Base-by-base conservation (phyloP, 164 flowering plant species). In the Piper betle region DNA sequence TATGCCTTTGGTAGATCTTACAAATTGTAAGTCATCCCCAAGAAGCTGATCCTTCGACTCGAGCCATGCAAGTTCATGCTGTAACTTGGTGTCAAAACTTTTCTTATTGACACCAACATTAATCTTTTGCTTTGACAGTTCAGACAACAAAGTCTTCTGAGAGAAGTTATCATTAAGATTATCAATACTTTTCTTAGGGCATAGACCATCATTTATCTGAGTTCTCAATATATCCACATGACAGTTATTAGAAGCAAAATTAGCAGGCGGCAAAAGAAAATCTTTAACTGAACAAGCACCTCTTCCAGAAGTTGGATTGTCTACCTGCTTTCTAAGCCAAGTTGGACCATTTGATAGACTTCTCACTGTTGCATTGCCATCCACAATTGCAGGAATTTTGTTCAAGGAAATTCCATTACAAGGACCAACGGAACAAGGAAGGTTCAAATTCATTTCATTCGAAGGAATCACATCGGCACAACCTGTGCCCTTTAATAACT, bases 111-210 rank as follows among this genome's bases (percentile, higher is more conserved):
- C 15, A 46, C 13, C 12, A 10, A 10, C 15, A 6, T 15, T 46
- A 5, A 46, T 9, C 11, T 46, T 46, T 46, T 46, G 50, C 37
- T 42, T 66, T 39, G 66, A 56, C 58, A 69, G 12, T 46, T 10
- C 12, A 46, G 50, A 46, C 15, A 15, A 46, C 50, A 46, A 5
- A 3, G 15, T 46, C 10, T 1, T 10, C 50, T 46, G 50, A 46
- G 50, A 46, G 15, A 46, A 46, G 50, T 46, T 9, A 2, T 46
- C 50, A 46, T 39, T 62, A 62, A 81, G 62, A n/a, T 69, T 73
- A 37, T 70, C 91, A 62, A 80, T 71, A 71, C 81, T 77, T 66
- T 82, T 86, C 57, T 61, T 71, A 62, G 52, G 64, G 58, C 69
- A 50, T 18, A 65, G 68, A 39, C 66, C 38, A 57, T 72, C 74